Evolutionary conservation across 179 eudicot species (phyloP), one percentile per base, ranked within the genome.

Genomic region (Corrigiola litoralis): DNA sequence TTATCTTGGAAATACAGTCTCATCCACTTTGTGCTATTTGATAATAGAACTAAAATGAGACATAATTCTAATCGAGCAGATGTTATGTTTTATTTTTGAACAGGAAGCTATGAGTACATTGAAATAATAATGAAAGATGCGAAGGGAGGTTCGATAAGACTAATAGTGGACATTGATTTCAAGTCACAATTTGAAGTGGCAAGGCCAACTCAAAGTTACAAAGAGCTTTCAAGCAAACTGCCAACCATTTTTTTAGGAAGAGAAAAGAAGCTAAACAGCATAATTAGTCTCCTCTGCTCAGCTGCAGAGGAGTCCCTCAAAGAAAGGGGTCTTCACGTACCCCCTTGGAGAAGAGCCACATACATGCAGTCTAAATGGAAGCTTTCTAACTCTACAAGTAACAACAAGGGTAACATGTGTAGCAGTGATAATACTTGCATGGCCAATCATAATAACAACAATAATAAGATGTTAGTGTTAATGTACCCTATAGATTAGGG

Each of bases 111-210:
- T 50, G 85, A 84, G n/a, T 84, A 71, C 63, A 74, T 84, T 51
- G 83, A 79, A 23, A 47, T 84, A 2, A 12, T 69, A 14, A 29
- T 27, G n/a, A 42, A 58, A 46, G 72, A 57, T 24, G 46, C 21
- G 46, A 61, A 68, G 48, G 63, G 66, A 31, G 33, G 50, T 0
- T 5, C 41, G 29, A 3, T 16, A 18, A 81, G 79, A 67, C 13
- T 77, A 44, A 73, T 79, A 61, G 49, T 80, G 16, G 89, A 84
- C 68, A 65, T 82, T 20, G 86, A 84, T 70, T 84, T 84, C 75
- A 77, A 66, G 76, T 84, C 84, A 2, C 81, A 84, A 50, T 84
- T 84, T 71, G 84, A 81, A 64, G 57, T 84, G 40, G 89, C 86
- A 66, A 79, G 89, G 66, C 82, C 86, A 13, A 84, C 82, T 17